These are phyloP conservation scores for Trametes villosa DNA, from an alignment of 768 basidiomycete genomes.

Conservation along the genomic window DNA sequence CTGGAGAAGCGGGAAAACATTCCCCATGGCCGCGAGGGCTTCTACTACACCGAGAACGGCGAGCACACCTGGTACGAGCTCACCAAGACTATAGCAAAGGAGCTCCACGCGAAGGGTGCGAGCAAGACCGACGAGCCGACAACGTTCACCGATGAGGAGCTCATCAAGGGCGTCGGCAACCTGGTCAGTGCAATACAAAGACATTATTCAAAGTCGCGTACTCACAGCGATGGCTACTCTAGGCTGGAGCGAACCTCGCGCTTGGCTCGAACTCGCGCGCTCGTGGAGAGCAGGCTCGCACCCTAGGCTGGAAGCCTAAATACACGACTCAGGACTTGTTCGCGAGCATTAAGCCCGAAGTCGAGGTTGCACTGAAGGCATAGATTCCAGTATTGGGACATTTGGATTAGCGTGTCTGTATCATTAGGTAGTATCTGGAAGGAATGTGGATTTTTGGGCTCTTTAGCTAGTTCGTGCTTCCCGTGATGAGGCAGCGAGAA, in stretches of 20 bases:
- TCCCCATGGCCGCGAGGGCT: conserved; percentile 41
- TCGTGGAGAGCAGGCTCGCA: conserved; percentile 37
- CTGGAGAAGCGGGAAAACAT: conserved; percentile 22
- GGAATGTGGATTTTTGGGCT: too few species aligned
- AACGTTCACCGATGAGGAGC: conserved; percentile 49
- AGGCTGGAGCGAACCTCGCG: conserved; percentile 5
- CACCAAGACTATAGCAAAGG: conserved; percentile 35
- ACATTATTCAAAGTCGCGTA: neutral
- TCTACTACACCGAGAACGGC: conserved; percentile 35
- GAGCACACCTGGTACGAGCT: conserved; percentile 38
- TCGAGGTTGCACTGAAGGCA: conserved; percentile 20
- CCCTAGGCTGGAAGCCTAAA: conserved; percentile 50
- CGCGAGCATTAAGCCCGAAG: conserved; percentile 46
- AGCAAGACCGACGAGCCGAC: conserved; percentile 42
- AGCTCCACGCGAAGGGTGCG: conserved; percentile 23
- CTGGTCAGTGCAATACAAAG: neutral
- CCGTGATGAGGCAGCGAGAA: too few species aligned
- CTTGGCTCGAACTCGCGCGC: conserved; percentile 28
- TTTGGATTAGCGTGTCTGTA: too few species aligned
- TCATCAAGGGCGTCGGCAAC: conserved; percentile 34
- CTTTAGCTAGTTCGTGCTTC: too few species aligned
- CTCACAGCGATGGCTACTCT: neutral
- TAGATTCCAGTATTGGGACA: too few species aligned
- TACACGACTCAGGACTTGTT: conserved; percentile 47
- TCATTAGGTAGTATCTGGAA: too few species aligned